Conservation (phyloP, 148 eudicot genomes). For the Vaccinium vitisidaea region DNA sequence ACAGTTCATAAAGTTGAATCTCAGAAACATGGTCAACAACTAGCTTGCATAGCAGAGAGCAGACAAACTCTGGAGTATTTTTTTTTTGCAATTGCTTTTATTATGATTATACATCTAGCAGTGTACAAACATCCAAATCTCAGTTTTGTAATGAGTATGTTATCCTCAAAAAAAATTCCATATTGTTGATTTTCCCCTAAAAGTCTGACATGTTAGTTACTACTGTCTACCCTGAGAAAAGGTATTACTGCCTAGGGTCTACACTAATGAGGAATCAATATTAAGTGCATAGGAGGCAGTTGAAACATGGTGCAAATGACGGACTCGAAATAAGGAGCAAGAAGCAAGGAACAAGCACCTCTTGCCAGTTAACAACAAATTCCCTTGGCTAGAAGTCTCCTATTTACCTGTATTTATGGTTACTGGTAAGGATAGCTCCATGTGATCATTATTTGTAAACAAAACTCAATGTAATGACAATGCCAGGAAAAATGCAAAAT, state of each 20-base stretch:
- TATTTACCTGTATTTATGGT: not conserved
- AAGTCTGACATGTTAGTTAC: not conserved
- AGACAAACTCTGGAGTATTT: not conserved
- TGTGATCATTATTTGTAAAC: not conserved
- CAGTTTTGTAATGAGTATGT: not conserved
- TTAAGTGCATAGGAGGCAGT: not conserved
- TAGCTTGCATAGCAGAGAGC: not conserved
- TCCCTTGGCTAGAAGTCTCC: not conserved
- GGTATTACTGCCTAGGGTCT: not conserved
- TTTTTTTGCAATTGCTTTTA: not conserved
- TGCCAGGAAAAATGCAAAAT: not conserved
- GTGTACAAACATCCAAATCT: not conserved
- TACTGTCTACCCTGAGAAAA: not conserved
- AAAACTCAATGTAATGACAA: not conserved
- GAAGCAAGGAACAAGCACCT: slow-evolving; percentile 2
- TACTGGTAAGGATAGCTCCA: not conserved
- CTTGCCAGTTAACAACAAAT: not conserved
- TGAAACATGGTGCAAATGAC: not conserved
- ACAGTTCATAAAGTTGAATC: not conserved
- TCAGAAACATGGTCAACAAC: not conserved
- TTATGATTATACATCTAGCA: not conserved
- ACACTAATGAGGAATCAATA: not conserved
- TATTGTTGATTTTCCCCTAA: not conserved
- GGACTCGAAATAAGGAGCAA: not conserved
- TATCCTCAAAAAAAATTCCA: not conserved